Base-by-base conservation (phyloP, 352 stramenopile species). In the Plasmopara halstedii region DNA sequence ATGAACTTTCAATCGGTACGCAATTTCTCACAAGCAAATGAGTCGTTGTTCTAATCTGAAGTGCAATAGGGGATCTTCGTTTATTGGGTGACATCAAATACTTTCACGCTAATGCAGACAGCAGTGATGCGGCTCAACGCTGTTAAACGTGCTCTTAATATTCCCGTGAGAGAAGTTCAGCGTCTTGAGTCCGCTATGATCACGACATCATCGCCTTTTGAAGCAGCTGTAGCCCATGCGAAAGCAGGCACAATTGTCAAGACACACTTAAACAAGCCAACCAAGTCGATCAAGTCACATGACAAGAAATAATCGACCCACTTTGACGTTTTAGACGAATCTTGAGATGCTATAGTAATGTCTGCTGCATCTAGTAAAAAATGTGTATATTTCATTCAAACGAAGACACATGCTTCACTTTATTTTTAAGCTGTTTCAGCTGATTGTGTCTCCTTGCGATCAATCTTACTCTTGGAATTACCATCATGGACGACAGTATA, bases 11-110 rank as follows among this genome's bases (percentile, higher is more conserved):
- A 83, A 48, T 88, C 81, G 53, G 74, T 87, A 72, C 23, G 56
- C 49, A 23, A 18, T 32, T 11, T 47, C 8, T 17, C 6, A 29
- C 32, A n/a, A 15, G 42, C 23, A 10, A 18, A n/a, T 46, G 25
- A 7, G 42, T 3, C 15, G 4, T 49, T 11, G 35, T 18, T 48
- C 34, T 46, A 15, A 42, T 17, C 2, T 36, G 18, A 26, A 21
- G 21, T 42, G 46, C 15, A 26, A 27, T 41, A 88, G 76, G 79
- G 79, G 27, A 77, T 93, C 27, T 80, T 93, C 14, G 65, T 93
- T 22, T 93, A 91, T 73, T 93, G 82, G 82, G 77, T 93, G 49
- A 86, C 65, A 37, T 91, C 79, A 31, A 93, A 89, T 64, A 56
- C 69, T 41, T 93, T 79, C 65, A 88, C 82, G 27, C 41, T 93